These are phyloP conservation scores for Jatropha curcas DNA, from an alignment of 345 rosid species.

Conservation along the genomic window DNA sequence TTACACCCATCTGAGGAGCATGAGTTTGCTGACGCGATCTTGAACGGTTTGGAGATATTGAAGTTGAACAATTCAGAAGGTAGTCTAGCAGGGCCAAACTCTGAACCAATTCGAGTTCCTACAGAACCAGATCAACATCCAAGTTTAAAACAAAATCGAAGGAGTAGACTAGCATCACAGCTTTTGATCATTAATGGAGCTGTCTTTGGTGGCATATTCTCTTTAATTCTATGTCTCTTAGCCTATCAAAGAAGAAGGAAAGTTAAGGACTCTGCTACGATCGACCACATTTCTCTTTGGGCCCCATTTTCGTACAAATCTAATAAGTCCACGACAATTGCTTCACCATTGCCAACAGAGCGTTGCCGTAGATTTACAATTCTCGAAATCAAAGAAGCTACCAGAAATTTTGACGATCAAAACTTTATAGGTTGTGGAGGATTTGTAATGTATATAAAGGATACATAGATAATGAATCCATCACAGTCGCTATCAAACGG, in stretches of 20 bases:
- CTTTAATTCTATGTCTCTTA: conserved; percentile 11
- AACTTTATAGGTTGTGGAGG: conserved; percentile 37
- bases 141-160: no score
- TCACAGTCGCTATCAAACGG: conserved; percentile 41
- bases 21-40: conserved; percentile 22
- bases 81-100: conserved; percentile 32
- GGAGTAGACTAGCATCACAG: background rate
- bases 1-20: conserved; percentile 21
- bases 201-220: background rate
- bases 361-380: conserved; percentile 36
- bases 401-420: conserved; percentile 22
- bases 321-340: background rate
- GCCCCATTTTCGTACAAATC: conserved; percentile 15
- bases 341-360: conserved; percentile 21
- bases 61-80: conserved; percentile 18
- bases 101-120: conserved; percentile 10
- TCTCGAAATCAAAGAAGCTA: conserved; percentile 32
- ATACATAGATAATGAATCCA: conserved; percentile 13
- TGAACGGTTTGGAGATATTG: conserved; percentile 47
- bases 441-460: conserved; percentile 41
- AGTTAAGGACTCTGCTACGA: background rate
- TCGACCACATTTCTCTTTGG: conserved; percentile 13
- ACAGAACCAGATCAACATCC: background rate
- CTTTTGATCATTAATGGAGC: conserved; percentile 10
- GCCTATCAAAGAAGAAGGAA: background rate